Percentiles rank a stretch among this genome's conserved stretches.
These are phyloP conservation scores for Diplodia mutila DNA, from an alignment of 2,329 filamentous ascomycete species.

Conservation along the genomic window DNA sequence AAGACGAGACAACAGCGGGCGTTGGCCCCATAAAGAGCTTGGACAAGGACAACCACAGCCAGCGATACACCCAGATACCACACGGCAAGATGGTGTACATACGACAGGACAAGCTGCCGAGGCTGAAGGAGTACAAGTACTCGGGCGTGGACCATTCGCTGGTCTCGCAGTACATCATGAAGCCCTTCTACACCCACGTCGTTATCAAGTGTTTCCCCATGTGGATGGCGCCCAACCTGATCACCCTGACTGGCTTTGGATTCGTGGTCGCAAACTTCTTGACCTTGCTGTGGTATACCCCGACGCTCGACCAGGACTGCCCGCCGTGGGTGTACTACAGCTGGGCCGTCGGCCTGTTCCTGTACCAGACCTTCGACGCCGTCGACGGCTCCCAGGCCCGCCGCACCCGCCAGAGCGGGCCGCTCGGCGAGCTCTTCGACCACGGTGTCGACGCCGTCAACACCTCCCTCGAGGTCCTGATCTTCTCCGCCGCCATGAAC, in stretches of 20 bases:
- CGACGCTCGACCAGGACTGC: conserved; percentile 90
- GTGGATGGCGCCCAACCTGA: conserved; percentile 77
- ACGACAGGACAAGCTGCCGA: conserved; percentile 83
- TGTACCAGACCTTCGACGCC: conserved; percentile 98
- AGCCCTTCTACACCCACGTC: conserved; percentile 95
- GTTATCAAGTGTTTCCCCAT: conserved; percentile 95
- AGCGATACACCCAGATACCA: neutral
- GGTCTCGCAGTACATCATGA: conserved; percentile 88
- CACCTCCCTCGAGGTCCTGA: conserved; percentile 87
- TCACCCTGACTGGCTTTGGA: conserved; percentile 86
- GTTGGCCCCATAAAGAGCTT: conserved; percentile 10
- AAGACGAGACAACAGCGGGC: neutral
- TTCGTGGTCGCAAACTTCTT: conserved; percentile 90
- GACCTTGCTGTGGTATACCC: conserved; percentile 94
- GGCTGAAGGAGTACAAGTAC: conserved; percentile 95
- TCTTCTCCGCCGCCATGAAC: conserved; percentile 92
- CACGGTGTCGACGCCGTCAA: conserved; percentile 96
- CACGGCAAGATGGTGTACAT: conserved; percentile 81
- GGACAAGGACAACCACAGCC: neutral
- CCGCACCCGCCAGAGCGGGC: conserved; percentile 88
- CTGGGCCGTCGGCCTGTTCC: conserved; percentile 86
- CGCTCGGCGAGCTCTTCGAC: conserved; percentile 94
- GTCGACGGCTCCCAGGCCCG: conserved; percentile 93
- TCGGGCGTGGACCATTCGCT: conserved; percentile 87
- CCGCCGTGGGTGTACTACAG: conserved; percentile 93